Percentiles rank a stretch among this genome's conserved stretches.
Conservation (phyloP, 2,329 filamentous ascomycete species). For the Sporothrix luriei region DNA sequence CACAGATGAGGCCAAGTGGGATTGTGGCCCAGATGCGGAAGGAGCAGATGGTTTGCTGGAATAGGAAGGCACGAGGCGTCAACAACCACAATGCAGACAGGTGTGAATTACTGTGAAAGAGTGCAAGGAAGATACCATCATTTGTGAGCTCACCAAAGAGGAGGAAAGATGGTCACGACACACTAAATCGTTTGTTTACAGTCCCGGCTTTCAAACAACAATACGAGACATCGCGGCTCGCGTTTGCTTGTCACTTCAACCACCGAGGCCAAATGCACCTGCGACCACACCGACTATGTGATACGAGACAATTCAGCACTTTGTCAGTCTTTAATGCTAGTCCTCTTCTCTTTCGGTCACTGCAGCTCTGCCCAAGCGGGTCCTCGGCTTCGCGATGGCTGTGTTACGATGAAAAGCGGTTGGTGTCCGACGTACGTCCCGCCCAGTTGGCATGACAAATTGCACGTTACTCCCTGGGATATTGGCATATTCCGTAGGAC, state of each 20-base stretch:
- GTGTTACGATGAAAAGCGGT: not conserved
- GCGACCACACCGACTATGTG: not conserved
- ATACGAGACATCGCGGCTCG: not conserved
- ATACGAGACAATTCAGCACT: not conserved
- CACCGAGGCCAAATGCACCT: not conserved
- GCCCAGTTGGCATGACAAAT: not conserved
- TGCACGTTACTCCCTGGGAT: not conserved
- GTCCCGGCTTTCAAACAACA: not conserved
- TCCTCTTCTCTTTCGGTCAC: not conserved
- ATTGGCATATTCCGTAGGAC: not conserved
- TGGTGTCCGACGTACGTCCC: not conserved
- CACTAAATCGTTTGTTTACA: not conserved
- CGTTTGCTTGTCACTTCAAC: not conserved
- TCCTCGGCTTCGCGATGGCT: not conserved
- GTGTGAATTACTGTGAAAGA: not conserved
- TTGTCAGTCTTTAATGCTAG: not conserved
- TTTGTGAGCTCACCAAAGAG: not conserved
- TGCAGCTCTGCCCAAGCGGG: not conserved
- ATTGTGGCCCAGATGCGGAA: not conserved
- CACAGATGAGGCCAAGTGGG: not conserved
- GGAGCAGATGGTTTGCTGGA: not conserved
- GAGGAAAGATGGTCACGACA: not conserved
- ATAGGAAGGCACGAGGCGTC: constrained; percentile 20
- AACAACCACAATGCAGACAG: not conserved
- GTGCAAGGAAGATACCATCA: too few relatives aligned